Percentiles rank a stretch among this genome's conserved stretches.
These are phyloP conservation scores for Leccinum laetum DNA, from an alignment of 1,284 basidiomycete species.

Conservation along the genomic window DNA sequence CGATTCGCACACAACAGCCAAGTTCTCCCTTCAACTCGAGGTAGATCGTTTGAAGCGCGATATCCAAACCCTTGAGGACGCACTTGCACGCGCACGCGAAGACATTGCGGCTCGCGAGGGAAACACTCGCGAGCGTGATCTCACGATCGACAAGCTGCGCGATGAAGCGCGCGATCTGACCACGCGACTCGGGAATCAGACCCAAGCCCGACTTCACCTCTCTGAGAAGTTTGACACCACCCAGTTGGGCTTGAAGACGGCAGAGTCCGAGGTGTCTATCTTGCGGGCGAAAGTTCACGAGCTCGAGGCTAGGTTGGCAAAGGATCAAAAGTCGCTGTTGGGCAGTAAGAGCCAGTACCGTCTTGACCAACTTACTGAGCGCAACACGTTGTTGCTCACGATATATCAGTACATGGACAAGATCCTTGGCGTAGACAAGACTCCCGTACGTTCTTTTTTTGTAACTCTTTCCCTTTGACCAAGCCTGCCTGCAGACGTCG, in stretches of 20 bases:
- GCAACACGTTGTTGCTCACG: constrained; percentile 88
- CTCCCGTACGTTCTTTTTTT: constrained; percentile 55
- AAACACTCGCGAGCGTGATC: constrained; percentile 31
- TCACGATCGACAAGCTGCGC: constrained; percentile 58
- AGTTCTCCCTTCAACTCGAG: constrained; percentile 90
- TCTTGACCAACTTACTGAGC: constrained; percentile 83
- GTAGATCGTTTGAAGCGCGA: constrained; percentile 89
- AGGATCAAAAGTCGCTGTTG: constrained; percentile 79
- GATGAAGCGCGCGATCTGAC: constrained; percentile 80
- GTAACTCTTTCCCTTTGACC: neutral
- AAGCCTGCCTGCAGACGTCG: constrained; percentile 43
- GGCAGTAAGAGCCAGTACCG: constrained; percentile 80
- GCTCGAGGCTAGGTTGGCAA: constrained; percentile 80
- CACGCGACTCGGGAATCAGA: constrained; percentile 76
- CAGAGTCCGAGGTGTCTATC: constrained; percentile 62
- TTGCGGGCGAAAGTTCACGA: constrained; percentile 67
- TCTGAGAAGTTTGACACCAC: constrained; percentile 84
- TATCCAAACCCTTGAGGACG: constrained; percentile 77
- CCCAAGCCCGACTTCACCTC: constrained; percentile 80
- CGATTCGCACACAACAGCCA: constrained; percentile 77
- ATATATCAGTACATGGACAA: constrained; percentile 97
- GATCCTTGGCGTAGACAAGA: constrained; percentile 87
- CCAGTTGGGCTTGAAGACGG: constrained; percentile 57
- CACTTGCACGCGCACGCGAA: constrained; percentile 71
- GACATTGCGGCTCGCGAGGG: constrained; percentile 63